phyloP scores from a whole-genome alignment of 2,329 filamentous ascomycete species.

The Colletotrichum sp. region DNA sequence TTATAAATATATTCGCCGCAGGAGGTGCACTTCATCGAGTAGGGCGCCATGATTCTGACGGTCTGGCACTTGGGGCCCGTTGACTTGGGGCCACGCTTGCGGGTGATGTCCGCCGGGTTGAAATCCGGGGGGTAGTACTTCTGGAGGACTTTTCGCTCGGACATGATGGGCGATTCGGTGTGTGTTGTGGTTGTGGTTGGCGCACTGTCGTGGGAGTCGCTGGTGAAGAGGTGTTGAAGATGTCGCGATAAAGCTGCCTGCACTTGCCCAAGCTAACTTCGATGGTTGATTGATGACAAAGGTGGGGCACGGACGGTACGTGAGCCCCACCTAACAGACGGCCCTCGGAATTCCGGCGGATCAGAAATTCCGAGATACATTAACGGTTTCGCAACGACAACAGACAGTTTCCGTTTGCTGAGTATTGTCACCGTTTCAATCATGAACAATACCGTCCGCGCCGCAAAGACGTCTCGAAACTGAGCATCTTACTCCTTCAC shows the following conservation, averaged over 20 bases:
- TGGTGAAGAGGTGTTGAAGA: background rate
- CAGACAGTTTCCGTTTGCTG: background rate
- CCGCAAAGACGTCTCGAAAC: background rate
- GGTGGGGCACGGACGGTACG: background rate
- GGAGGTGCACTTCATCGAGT: slow-evolving; percentile 74
- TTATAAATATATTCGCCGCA: slow-evolving; percentile 85
- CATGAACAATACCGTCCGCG: background rate
- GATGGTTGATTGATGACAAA: background rate
- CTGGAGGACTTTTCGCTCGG: slow-evolving; percentile 80
- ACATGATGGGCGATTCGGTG: slow-evolving; percentile 62
- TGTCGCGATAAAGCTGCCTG: background rate
- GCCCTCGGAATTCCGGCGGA: rapidly evolving
- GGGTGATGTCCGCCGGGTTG: slow-evolving; percentile 81
- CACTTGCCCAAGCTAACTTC: background rate
- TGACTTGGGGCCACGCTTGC: slow-evolving; percentile 71
- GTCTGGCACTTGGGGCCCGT: slow-evolving; percentile 82
- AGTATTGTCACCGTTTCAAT: background rate
- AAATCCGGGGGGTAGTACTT: slow-evolving; percentile 81
- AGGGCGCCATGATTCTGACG: slow-evolving; percentile 90
- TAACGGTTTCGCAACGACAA: background rate
- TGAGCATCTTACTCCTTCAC: background rate
- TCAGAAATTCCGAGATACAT: background rate
- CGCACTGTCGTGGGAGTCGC: background rate
- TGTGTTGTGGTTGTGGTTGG: background rate
- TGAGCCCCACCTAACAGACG: background rate